Percentiles rank a stretch among this genome's conserved stretches.
Evolutionary conservation across 441 rosid genomes (phyloP).

Genomic region (Populus hybrid): DNA sequence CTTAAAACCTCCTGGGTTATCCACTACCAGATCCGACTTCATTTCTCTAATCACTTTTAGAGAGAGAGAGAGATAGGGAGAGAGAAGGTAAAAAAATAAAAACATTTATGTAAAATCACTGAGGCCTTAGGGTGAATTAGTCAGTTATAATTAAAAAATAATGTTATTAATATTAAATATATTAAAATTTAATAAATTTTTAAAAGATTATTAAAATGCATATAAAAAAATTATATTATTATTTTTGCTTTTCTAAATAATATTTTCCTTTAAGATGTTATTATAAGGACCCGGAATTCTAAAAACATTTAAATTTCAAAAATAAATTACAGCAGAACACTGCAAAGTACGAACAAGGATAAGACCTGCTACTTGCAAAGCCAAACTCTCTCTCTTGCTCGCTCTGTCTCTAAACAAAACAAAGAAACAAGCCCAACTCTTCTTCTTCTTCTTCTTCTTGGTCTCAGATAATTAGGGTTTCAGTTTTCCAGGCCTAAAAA

Average conservation of each 20-base stretch:
- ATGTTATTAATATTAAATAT: too few relatives aligned
- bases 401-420: neutral
- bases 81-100: neutral
- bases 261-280: too few relatives aligned
- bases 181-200: too few relatives aligned
- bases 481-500: conserved; percentile 8
- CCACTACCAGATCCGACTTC: conserved; percentile 2
- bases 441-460: neutral
- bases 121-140: too few relatives aligned
- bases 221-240: too few relatives aligned
- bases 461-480: conserved; percentile 23
- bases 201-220: too few relatives aligned
- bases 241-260: too few relatives aligned
- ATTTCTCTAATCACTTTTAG: too few relatives aligned
- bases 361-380: conserved; percentile 17
- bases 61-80: neutral
- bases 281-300: neutral
- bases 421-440: neutral
- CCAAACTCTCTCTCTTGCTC: neutral
- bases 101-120: too few relatives aligned
- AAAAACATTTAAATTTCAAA: neutral
- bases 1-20: neutral
- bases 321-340: neutral
- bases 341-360: neutral
- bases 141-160: too few relatives aligned